phyloP scores from a whole-genome alignment of 495 filamentous ascomycete genomes.

The Daldinia caldariorum region DNA sequence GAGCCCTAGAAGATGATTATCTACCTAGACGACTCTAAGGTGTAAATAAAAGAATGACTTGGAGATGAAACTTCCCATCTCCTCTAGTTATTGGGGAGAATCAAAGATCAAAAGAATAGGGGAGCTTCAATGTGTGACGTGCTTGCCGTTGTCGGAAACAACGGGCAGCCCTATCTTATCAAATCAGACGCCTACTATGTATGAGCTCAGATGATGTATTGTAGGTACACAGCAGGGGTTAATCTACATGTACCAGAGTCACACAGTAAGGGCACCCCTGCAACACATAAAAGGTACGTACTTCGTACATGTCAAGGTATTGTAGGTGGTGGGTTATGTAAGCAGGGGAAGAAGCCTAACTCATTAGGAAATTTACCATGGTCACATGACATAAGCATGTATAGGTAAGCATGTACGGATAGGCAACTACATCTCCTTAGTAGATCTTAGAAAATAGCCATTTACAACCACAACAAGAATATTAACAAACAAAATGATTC shows the following conservation, averaged over 20 bases:
- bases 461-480: too few relatives aligned
- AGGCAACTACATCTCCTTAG: too few relatives aligned
- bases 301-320: too few relatives aligned
- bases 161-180: conserved; percentile 33
- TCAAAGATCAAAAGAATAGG: neutral
- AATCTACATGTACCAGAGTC: neutral
- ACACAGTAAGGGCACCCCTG: too few relatives aligned
- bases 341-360: too few relatives aligned
- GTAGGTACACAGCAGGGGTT: neutral
- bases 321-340: too few relatives aligned
- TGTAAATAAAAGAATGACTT: conserved; percentile 20
- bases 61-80: conserved; percentile 23
- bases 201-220: conserved; percentile 4
- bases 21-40: neutral
- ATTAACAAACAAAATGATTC: too few relatives aligned
- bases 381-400: too few relatives aligned
- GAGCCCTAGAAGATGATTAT: conserved; percentile 1
- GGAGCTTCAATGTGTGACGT: conserved; percentile 25
- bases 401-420: too few relatives aligned
- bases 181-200: neutral
- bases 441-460: too few relatives aligned
- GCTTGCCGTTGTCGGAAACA: conserved; percentile 18
- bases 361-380: too few relatives aligned
- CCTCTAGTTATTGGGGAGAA: conserved; percentile 6
- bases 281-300: too few relatives aligned